Evolutionary conservation across 2,329 filamentous ascomycete genomes (phyloP).

Genomic region (Fusarium verticillioides): DNA sequence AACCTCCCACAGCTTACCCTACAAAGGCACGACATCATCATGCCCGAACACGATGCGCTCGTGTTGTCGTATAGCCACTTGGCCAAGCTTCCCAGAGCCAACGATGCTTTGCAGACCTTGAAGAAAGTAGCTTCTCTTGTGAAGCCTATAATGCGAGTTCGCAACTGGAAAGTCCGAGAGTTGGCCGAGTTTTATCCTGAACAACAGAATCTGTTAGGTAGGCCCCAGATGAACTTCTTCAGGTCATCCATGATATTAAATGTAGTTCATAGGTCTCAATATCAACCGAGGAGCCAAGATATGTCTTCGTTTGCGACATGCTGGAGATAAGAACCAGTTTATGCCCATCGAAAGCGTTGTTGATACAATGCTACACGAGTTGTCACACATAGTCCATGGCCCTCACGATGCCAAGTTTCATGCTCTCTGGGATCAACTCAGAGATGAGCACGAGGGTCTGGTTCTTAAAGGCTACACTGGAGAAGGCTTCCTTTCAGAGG

Average conservation of each 20-base stretch:
- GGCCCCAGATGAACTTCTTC: slow-evolving; percentile 56
- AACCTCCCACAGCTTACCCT: slow-evolving; percentile 4
- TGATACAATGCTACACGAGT: slow-evolving; percentile 94
- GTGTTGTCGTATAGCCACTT: slow-evolving; percentile 63
- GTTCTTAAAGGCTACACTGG: slow-evolving; percentile 87
- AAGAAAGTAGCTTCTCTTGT: slow-evolving; percentile 87
- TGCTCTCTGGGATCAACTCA: slow-evolving; percentile 86
- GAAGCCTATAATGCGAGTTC: slow-evolving; percentile 93
- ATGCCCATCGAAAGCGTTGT: slow-evolving; percentile 81
- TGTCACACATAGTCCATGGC: slow-evolving; percentile 87
- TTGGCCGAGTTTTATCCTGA: slow-evolving; percentile 88
- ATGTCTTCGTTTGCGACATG: slow-evolving; percentile 82
- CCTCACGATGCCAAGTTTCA: slow-evolving; percentile 88
- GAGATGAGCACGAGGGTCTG: slow-evolving; percentile 84
- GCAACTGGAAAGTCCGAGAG: slow-evolving; percentile 80
- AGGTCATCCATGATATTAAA: not conserved
- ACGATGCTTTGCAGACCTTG: slow-evolving; percentile 69
- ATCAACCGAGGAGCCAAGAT: slow-evolving; percentile 81
- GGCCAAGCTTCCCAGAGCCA: slow-evolving; percentile 56
- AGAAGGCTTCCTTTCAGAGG: slow-evolving; percentile 84
- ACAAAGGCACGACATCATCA: slow-evolving; percentile 19
- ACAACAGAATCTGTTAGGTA: slow-evolving; percentile 77
- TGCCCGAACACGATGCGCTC: slow-evolving; percentile 53
- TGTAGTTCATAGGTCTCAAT: slow-evolving; percentile 71
- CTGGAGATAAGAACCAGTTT: slow-evolving; percentile 79